These are phyloP conservation scores for Termitomyces sp. DNA, from an alignment of 768 basidiomycete species.

Conservation along the genomic window DNA sequence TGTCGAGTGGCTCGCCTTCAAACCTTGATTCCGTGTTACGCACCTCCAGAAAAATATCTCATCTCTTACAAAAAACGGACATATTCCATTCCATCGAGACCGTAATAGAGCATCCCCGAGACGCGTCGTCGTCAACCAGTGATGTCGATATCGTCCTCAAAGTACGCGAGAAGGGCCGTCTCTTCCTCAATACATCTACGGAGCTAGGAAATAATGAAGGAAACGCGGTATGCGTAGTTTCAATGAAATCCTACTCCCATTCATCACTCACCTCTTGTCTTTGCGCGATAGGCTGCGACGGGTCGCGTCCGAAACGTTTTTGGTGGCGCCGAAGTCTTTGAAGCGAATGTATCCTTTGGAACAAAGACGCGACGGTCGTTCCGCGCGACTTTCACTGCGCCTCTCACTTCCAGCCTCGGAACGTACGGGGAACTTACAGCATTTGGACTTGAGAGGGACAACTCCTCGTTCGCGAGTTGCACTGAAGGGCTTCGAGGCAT, in stretches of 20 bases:
- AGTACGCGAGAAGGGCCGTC: slow-evolving; percentile 72
- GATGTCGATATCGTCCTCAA: slow-evolving; percentile 83
- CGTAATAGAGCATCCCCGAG: slow-evolving; percentile 55
- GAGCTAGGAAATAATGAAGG: slow-evolving; percentile 94
- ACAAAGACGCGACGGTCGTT: slow-evolving; percentile 87
- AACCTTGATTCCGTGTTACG: slow-evolving; percentile 69
- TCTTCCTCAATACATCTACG: slow-evolving; percentile 79
- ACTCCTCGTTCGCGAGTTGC: slow-evolving; percentile 73
- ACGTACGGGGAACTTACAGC: slow-evolving; percentile 70
- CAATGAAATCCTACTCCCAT: neutral
- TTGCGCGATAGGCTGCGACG: slow-evolving; percentile 56
- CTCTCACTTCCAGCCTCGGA: slow-evolving; percentile 58
- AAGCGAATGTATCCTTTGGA: slow-evolving; percentile 79
- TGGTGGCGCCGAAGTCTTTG: slow-evolving; percentile 87
- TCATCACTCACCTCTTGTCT: neutral
- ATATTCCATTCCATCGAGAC: slow-evolving; percentile 72
- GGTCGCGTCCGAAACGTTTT: slow-evolving; percentile 85
- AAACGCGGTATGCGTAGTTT: slow-evolving; percentile 65
- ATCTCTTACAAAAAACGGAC: slow-evolving; percentile 68
- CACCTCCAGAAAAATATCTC: slow-evolving; percentile 64
- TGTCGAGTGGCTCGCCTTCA: slow-evolving; percentile 19
- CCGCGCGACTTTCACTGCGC: slow-evolving; percentile 63
- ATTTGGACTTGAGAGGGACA: slow-evolving; percentile 79
- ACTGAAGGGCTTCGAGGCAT: slow-evolving; percentile 63
- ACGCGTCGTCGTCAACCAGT: slow-evolving; percentile 48